Conservation (phyloP, 176 grass and related monocot genomes). For the Rhynchospora pubera region DNA sequence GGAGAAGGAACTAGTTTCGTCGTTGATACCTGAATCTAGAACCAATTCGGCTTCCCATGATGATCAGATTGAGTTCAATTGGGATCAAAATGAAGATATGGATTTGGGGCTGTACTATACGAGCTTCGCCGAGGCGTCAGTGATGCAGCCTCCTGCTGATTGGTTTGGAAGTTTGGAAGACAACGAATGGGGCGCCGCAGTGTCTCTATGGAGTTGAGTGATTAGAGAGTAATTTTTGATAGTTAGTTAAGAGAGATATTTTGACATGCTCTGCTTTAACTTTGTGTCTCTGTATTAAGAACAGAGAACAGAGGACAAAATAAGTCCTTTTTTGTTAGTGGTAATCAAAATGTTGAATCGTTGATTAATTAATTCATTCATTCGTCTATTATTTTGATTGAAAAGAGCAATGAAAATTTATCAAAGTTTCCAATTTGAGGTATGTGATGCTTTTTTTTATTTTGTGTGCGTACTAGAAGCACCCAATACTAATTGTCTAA, state of each 20-base stretch:
- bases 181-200: background rate
- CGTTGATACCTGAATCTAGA: background rate
- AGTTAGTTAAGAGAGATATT: background rate
- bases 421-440: too few relatives aligned
- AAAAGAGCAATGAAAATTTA: too few relatives aligned
- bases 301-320: background rate
- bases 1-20: background rate
- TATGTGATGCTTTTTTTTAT: too few relatives aligned
- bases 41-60: background rate
- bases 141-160: conserved; percentile 20
- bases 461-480: too few relatives aligned
- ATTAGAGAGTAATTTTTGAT: background rate
- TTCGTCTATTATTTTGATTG: too few relatives aligned
- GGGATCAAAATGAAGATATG: background rate
- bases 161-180: conserved; percentile 20
- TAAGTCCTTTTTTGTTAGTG: too few relatives aligned
- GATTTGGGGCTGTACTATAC: conserved; percentile 20
- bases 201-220: conserved; percentile 33
- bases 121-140: conserved; percentile 22
- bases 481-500: too few relatives aligned
- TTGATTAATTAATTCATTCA: too few relatives aligned
- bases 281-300: background rate
- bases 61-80: conserved; percentile 12
- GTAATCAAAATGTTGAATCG: too few relatives aligned
- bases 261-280: background rate